These are phyloP conservation scores for Oenanthe javanica DNA, from an alignment of 140 eudicot genomes.

Conservation along the genomic window DNA sequence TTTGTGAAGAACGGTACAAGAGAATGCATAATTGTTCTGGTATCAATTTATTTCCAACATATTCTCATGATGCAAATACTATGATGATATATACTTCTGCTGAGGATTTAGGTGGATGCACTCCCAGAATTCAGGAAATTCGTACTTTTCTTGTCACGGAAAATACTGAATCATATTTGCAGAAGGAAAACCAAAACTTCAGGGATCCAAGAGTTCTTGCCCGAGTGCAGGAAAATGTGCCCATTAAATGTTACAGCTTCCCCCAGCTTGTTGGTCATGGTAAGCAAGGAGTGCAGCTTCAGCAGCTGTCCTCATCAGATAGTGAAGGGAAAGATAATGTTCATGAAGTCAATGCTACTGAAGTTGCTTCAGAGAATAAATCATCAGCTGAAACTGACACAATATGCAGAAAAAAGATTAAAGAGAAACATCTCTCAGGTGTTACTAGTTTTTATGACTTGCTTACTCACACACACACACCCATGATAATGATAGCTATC, in stretches of 20 bases:
- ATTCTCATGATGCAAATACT: slow-evolving; percentile 37
- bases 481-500: neutral
- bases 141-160: slow-evolving; percentile 55
- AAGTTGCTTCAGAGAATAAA: slow-evolving; percentile 40
- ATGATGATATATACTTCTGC: slow-evolving; percentile 40
- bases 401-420: slow-evolving; percentile 43
- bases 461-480: slow-evolving; percentile 21
- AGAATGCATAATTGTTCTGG: slow-evolving; percentile 38
- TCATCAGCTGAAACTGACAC: slow-evolving; percentile 69
- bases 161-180: slow-evolving; percentile 42
- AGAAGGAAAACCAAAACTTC: slow-evolving; percentile 34
- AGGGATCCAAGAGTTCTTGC: slow-evolving; percentile 31
- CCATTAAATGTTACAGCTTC: slow-evolving; percentile 20
- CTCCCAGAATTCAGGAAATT: slow-evolving; percentile 54
- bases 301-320: slow-evolving; percentile 44
- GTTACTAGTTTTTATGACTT: slow-evolving; percentile 1
- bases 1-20: slow-evolving; percentile 35
- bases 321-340: slow-evolving; percentile 43
- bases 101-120: slow-evolving; percentile 35
- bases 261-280: slow-evolving; percentile 31
- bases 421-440: slow-evolving; percentile 45
- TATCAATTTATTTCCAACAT: slow-evolving; percentile 27
- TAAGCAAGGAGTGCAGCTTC: slow-evolving; percentile 46
- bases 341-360: slow-evolving; percentile 24
- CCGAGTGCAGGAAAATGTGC: slow-evolving; percentile 23